Evolutionary conservation across 2,329 filamentous ascomycete species (phyloP), one percentile per base, ranked within the genome.

Genomic region (Colletotrichum sp.): DNA sequence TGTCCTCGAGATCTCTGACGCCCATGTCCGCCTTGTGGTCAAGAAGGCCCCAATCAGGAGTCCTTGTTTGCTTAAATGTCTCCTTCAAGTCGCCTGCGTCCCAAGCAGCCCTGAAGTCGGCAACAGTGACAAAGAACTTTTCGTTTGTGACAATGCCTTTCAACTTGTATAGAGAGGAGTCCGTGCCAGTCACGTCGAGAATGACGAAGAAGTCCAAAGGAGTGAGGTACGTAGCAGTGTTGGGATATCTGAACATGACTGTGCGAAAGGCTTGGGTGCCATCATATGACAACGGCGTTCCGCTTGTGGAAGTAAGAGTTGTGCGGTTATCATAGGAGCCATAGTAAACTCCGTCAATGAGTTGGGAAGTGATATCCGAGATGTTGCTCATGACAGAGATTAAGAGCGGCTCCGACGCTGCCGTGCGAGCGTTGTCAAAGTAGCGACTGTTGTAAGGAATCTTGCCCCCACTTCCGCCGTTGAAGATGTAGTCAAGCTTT

Each of bases 191-290:
- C 60, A 82, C 82, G 74, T 89, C 85, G 13, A 88, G 79, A 24
- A 87, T 77, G 8, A 87, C 81, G 77, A 85, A 89, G 67, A 89
- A 85, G 78, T 88, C 87, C 4, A 88, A 77, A 0, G 87, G 87
- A 12, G 83, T 83, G 70, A 88, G 80, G 75, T 86, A 87, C 1
- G 80, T 79, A 0, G 85, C 84, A 4, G 81, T 70, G 1, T 86
- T 84, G 13, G 85, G 84, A 57, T 85, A 82, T 48, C 85, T 82
- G 78, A 88, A 88, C 79, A 87, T 85, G 67, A 85, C 82, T 73
- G 84, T 85, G 5, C 84, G 80, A 73, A 84, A 85, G 12, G 85
- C 82, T 36, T 84, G 81, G 2, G 77, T 84, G 6, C 86, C 86
- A 69, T 88, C 84, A n/a, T 83, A 84, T 7, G 84, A 86, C 21